Evolutionary conservation across 2,329 filamentous ascomycete genomes (phyloP).

Genomic region (Macrophomina pseudophaseolina): DNA sequence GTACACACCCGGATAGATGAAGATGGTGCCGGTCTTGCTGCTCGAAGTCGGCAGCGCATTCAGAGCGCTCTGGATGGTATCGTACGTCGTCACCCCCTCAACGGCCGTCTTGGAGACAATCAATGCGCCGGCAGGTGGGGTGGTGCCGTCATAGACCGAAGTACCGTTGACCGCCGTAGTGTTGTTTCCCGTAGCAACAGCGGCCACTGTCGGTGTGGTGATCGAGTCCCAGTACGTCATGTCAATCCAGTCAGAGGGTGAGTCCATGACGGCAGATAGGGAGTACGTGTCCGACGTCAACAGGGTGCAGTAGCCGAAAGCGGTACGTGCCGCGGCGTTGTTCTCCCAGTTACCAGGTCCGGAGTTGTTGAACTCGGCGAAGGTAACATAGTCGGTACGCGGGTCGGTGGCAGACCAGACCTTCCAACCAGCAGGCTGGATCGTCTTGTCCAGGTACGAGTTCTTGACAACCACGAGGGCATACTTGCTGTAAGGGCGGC

Average conservation of each 20-base stretch:
- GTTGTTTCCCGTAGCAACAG: constrained; percentile 29
- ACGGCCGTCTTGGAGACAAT: constrained; percentile 48
- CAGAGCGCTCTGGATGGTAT: constrained; percentile 59
- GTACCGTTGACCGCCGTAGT: constrained; percentile 34
- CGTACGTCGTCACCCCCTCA: constrained; percentile 43
- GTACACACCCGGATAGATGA: constrained; percentile 64
- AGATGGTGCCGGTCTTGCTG: constrained; percentile 58
- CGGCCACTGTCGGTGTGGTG: constrained; percentile 38
- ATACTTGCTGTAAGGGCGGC: constrained; percentile 56
- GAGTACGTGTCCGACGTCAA: constrained; percentile 44
- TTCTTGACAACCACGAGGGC: constrained; percentile 55
- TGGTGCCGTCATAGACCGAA: constrained; percentile 38
- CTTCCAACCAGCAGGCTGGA: constrained; percentile 63
- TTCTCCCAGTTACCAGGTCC: constrained; percentile 55
- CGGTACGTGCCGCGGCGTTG: constrained; percentile 41
- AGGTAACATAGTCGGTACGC: constrained; percentile 24
- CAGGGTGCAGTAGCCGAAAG: constrained; percentile 44
- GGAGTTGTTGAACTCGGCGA: constrained; percentile 59
- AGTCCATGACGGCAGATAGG: constrained; percentile 42
- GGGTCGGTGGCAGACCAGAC: constrained; percentile 43
- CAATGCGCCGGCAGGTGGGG: constrained; percentile 53
- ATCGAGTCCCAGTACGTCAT: constrained; percentile 48
- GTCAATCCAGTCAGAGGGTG: constrained; percentile 45
- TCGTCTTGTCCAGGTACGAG: constrained; percentile 56
- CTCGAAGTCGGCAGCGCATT: constrained; percentile 57